These are phyloP conservation scores for Aspergillus olivimuriae DNA, from an alignment of 495 filamentous ascomycete genomes.

Conservation along the genomic window DNA sequence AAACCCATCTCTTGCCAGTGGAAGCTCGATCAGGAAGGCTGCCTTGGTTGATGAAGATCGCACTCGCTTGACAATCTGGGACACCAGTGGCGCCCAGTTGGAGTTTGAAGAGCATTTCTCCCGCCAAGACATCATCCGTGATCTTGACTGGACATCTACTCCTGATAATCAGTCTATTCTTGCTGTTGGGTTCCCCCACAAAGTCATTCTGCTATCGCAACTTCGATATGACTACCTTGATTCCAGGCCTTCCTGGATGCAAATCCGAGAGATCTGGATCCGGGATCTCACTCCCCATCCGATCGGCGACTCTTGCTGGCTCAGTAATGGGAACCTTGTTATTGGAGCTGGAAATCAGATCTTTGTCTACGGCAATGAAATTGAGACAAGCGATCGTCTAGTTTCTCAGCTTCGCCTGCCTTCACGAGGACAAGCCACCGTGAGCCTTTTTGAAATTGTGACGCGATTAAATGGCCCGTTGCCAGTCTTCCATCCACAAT, in stretches of 20 bases:
- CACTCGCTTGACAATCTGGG: slow-evolving; percentile 88
- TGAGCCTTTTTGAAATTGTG: slow-evolving; percentile 75
- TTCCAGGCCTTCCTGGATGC: slow-evolving; percentile 83
- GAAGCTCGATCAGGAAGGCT: slow-evolving; percentile 80
- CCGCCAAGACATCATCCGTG: slow-evolving; percentile 66
- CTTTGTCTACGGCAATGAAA: slow-evolving; percentile 74
- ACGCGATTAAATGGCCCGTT: slow-evolving; percentile 79
- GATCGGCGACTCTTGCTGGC: slow-evolving; percentile 90
- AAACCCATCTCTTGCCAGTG: slow-evolving; percentile 72
- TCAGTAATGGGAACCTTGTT: slow-evolving; percentile 73
- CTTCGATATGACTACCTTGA: slow-evolving; percentile 92
- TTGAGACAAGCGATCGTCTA: slow-evolving; percentile 58
- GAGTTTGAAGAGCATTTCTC: slow-evolving; percentile 75
- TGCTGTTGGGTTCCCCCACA: slow-evolving; percentile 82
- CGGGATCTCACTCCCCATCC: slow-evolving; percentile 80
- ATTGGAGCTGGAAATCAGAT: slow-evolving; percentile 90
- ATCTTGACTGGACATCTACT: slow-evolving; percentile 92
- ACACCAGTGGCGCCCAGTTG: slow-evolving; percentile 71
- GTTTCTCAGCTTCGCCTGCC: slow-evolving; percentile 60
- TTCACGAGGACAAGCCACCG: slow-evolving; percentile 35
- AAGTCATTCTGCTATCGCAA: slow-evolving; percentile 79
- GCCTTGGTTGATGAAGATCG: slow-evolving; percentile 69
- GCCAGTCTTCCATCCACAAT: slow-evolving; percentile 90
- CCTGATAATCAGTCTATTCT: slow-evolving; percentile 87
- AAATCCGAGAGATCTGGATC: slow-evolving; percentile 75